Conservation (phyloP, 805 yeast species). For the Saccharomycopsis vini region DNA sequence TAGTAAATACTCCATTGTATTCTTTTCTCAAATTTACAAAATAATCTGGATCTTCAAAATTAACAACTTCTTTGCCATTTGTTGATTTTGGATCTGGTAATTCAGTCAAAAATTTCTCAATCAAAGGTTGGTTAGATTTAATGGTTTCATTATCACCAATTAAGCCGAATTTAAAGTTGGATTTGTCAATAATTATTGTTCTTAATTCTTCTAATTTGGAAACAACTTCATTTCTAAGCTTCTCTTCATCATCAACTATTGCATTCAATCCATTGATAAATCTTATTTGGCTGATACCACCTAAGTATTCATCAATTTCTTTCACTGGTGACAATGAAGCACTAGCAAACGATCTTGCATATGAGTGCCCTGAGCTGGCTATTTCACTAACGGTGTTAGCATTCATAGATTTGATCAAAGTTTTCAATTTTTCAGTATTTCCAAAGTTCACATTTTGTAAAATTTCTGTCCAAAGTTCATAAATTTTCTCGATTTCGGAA, state of each 20-base stretch:
- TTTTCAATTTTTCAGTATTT: constrained; percentile 54
- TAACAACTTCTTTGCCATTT: constrained; percentile 19
- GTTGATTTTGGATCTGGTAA: constrained; percentile 24
- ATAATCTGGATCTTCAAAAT: constrained; percentile 8
- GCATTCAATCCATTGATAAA: constrained; percentile 54
- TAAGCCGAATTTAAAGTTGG: constrained; percentile 42
- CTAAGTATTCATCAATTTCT: constrained; percentile 50
- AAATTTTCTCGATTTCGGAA: constrained; percentile 49
- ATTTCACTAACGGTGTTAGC: constrained; percentile 71
- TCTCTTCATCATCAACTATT: constrained; percentile 39
- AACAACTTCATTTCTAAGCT: constrained; percentile 47
- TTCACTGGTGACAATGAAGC: constrained; percentile 54
- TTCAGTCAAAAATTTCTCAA: constrained; percentile 25
- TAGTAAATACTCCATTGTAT: background rate
- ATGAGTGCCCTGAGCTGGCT: constrained; percentile 83
- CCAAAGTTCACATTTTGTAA: constrained; percentile 58
- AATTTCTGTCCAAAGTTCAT: constrained; percentile 61
- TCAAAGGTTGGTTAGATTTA: constrained; percentile 24
- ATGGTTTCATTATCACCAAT: constrained; percentile 45
- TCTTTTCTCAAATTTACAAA: constrained; percentile 2
- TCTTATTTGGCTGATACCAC: constrained; percentile 72
- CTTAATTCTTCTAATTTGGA: constrained; percentile 53
- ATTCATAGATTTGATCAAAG: constrained; percentile 63
- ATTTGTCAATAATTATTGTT: constrained; percentile 33
- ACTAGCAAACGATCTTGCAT: constrained; percentile 60